phyloP scores from a whole-genome alignment of 2,329 filamentous ascomycete genomes.

The Colletotrichum truncatum region DNA sequence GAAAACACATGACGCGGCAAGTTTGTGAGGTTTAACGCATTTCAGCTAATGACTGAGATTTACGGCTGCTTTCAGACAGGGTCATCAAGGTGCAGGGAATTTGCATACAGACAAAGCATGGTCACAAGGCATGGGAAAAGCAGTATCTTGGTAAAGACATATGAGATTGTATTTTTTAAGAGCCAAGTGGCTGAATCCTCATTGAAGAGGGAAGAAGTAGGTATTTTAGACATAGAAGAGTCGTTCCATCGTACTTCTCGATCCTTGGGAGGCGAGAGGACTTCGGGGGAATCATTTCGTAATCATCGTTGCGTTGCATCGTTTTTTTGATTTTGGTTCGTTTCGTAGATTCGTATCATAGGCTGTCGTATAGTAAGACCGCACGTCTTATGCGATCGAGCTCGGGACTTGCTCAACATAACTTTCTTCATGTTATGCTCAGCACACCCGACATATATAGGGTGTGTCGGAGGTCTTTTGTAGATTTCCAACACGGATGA shows the following conservation, averaged over 20 bases:
- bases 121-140: too few species aligned
- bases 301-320: constrained; percentile 1
- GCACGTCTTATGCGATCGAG: not conserved
- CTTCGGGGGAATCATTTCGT: constrained; percentile 6
- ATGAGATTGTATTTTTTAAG: constrained; percentile 21
- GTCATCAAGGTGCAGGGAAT: not conserved
- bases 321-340: constrained; percentile 1
- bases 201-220: constrained; percentile 19
- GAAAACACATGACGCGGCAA: too few species aligned
- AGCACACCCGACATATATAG: constrained; percentile 11
- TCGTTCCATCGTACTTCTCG: constrained; percentile 28
- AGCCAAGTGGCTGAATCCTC: constrained; percentile 24
- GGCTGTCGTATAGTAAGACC: not conserved
- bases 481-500: constrained; percentile 20
- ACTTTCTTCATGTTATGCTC: not conserved
- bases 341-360: constrained; percentile 15
- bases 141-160: too few species aligned
- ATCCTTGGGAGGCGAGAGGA: not conserved
- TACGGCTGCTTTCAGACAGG: not conserved
- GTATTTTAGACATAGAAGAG: constrained; percentile 21
- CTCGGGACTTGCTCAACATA: constrained; percentile 14
- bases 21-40: too few species aligned
- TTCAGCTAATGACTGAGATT: too few species aligned
- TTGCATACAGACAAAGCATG: too few species aligned
- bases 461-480: constrained; percentile 20